phyloP scores from a whole-genome alignment of 2,329 filamentous ascomycete species.

The Metarhizium guizhouense region DNA sequence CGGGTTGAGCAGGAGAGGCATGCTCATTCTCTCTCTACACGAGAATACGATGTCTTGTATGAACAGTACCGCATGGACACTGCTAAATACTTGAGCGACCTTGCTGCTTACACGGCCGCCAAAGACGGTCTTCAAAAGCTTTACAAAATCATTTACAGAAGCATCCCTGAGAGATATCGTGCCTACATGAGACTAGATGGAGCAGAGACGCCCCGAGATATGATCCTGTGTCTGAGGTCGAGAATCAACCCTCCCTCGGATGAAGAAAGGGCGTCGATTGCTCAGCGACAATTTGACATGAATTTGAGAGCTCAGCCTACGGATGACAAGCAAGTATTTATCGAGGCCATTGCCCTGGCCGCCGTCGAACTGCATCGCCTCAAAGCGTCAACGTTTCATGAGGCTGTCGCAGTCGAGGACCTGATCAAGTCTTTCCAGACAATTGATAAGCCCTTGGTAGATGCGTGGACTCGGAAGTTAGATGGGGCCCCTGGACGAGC shows the following conservation, averaged over 20 bases:
- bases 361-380: conserved; percentile 5
- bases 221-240: conserved; percentile 4
- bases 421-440: conserved; percentile 2
- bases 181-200: conserved; percentile 6
- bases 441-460: conserved; percentile 4
- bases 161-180: conserved; percentile 4
- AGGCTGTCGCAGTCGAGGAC: conserved; percentile 1
- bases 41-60: conserved; percentile 5
- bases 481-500: not conserved
- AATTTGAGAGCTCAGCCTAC: conserved; percentile 1
- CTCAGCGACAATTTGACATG: not conserved
- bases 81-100: conserved; percentile 4
- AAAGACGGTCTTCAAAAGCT: conserved; percentile 7
- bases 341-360: conserved; percentile 5
- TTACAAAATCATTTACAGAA: conserved; percentile 6
- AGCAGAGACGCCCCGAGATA: conserved; percentile 6
- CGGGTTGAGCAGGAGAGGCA: conserved; percentile 5
- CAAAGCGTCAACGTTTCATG: conserved; percentile 1
- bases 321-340: conserved; percentile 4
- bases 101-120: not conserved
- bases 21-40: conserved; percentile 2
- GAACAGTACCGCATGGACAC: conserved; percentile 8
- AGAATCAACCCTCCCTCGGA: not conserved
- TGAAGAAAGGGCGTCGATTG: conserved; percentile 1
- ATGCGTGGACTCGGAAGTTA: not conserved